Evolutionary conservation across 306 rosid species (phyloP), one percentile per base, ranked within the genome.

Genomic region (Quercus engelmannii): DNA sequence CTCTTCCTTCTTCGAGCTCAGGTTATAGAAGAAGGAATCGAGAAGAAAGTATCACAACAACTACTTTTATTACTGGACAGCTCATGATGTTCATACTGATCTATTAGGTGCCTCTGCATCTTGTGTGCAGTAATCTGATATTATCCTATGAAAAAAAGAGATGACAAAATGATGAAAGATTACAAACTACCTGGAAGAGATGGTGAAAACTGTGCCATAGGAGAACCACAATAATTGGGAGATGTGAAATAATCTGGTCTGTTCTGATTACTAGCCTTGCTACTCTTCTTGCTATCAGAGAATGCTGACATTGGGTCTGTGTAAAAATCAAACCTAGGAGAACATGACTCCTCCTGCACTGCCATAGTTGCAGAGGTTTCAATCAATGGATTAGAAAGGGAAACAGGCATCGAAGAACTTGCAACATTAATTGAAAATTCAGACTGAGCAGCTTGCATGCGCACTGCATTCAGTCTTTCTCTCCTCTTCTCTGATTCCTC

Each of bases 261-360:
- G 64, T 67, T 25, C 75, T 79, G 93, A 46, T 70, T 68, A 65
- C 28, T 65, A 23, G 46, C 46, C 64, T 56, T 85, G 76, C 76
- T 55, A 79, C 80, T 83, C 76, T 75, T 86, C 83, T 73, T 91
- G 80, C 80, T 83, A 12, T 89, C 74, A 77, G 92, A 86, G 87
- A 92, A 95, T 58, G 98, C 97, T 33, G 92, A 64, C 99, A 92
- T 90, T 13, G 98, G 97, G 76, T 95, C 93, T 2, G 99, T 92
- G 83, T 95, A 95, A 69, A 74, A 92, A 77, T 89, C 97, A 85
- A 95, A 95, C 85, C 99, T 86, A 11, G 90, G 88, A 63, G 93
- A 69, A 76, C 78, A 52, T 17, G 87, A 75, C 73, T 57, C 54
- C 17, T 49, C 88, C 78, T 28, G 72, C 55, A 46, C 56, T 17